These are phyloP conservation scores for Hibiscus syriacus DNA, from an alignment of 345 rosid genomes.

Conservation along the genomic window DNA sequence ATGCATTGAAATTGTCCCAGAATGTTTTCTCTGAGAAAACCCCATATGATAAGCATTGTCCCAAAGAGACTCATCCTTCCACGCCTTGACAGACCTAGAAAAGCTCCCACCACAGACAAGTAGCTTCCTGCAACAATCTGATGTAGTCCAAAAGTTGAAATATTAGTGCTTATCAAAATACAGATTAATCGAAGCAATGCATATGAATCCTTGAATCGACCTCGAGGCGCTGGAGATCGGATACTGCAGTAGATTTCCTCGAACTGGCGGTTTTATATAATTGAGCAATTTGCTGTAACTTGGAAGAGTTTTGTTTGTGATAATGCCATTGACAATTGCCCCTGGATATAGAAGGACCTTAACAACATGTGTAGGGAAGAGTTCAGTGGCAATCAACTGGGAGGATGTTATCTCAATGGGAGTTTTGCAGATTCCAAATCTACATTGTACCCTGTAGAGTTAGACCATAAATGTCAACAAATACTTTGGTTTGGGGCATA, in stretches of 20 bases:
- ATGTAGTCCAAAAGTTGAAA: not conserved
- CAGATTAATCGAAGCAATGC: not conserved
- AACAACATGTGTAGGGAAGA: conserved; percentile 41
- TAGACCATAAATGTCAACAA: not conserved
- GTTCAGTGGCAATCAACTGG: conserved; percentile 44
- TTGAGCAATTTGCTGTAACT: conserved; percentile 27
- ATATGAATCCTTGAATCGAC: conserved; percentile 21
- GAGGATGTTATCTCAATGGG: conserved; percentile 62
- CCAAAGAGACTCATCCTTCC: conserved; percentile 61
- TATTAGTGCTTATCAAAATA: not conserved
- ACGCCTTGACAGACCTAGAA: conserved; percentile 34
- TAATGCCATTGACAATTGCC: conserved; percentile 39
- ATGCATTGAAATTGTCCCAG: conserved; percentile 12
- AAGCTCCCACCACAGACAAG: conserved; percentile 62
- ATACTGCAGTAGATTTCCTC: conserved; percentile 16
- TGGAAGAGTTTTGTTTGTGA: conserved; percentile 27
- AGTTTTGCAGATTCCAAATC: conserved; percentile 54
- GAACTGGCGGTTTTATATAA: conserved; percentile 24
- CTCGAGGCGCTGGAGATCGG: conserved; percentile 53
- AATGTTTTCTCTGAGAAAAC: conserved; percentile 39
- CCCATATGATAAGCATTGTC: conserved; percentile 53
- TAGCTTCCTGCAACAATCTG: conserved; percentile 80
- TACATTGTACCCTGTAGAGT: conserved; percentile 51
- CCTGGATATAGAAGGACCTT: conserved; percentile 77
- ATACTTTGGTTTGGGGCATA: not conserved